A percentile compares a stretch with the other conserved stretches of the same genome.
Evolutionary conservation across 2,329 filamentous ascomycete genomes (phyloP).

Genomic region (Calonectria multiphialidica): DNA sequence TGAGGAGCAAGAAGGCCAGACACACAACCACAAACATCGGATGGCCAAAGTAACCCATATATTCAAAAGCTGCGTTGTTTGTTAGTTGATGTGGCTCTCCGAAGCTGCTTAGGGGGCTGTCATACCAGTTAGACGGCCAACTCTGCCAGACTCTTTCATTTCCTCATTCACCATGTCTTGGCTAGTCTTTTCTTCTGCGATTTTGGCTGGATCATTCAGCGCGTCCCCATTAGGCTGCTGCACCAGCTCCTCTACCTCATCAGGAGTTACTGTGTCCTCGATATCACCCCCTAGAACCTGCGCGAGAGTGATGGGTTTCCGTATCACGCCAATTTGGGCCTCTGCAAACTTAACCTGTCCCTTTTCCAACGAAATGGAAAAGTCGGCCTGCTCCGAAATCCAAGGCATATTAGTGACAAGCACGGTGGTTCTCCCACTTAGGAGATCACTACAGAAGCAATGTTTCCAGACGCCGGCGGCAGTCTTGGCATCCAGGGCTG

Average conservation of each 20-base stretch:
- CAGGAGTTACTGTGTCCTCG: conserved; percentile 47
- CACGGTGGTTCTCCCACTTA: conserved; percentile 66
- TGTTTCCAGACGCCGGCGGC: conserved; percentile 67
- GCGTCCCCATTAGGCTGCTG: conserved; percentile 42
- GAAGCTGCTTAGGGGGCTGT: conserved; percentile 1
- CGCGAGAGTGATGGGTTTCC: conserved; percentile 58
- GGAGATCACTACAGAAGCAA: conserved; percentile 68
- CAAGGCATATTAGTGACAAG: conserved; percentile 69
- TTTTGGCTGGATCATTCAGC: conserved; percentile 48
- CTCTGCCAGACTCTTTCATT: conserved; percentile 59
- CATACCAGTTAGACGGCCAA: conserved; percentile 59
- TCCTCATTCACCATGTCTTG: conserved; percentile 62
- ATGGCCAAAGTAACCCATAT: conserved; percentile 64
- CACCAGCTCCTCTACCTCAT: conserved; percentile 39
- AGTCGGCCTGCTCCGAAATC: conserved; percentile 64
- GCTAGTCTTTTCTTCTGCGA: conserved; percentile 49
- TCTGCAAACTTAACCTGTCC: conserved; percentile 56
- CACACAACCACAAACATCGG: conserved; percentile 56
- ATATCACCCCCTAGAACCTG: conserved; percentile 51
- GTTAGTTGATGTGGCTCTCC: not conserved
- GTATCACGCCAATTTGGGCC: conserved; percentile 59
- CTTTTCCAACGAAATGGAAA: conserved; percentile 59
- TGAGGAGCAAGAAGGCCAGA: conserved; percentile 54
- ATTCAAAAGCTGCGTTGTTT: conserved; percentile 56
- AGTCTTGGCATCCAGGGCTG: conserved; percentile 70